phyloP scores from a whole-genome alignment of 495 filamentous ascomycete genomes.

The Podospora comata region DNA sequence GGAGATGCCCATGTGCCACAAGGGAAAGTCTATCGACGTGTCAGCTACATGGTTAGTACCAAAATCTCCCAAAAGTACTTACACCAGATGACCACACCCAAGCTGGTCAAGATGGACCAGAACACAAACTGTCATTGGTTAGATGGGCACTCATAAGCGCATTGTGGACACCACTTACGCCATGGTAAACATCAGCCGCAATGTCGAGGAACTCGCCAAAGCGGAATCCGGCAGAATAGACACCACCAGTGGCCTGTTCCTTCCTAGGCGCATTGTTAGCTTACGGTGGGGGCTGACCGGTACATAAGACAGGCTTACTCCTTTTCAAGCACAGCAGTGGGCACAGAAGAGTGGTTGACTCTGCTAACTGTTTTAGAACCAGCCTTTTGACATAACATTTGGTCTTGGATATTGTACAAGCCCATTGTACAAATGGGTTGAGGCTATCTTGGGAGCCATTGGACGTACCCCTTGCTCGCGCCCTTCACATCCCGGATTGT shows the following conservation, averaged over 20 bases:
- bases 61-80: constrained; percentile 37
- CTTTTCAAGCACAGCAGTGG: constrained; percentile 81
- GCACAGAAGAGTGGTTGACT: constrained; percentile 56
- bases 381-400: constrained; percentile 40
- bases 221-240: constrained; percentile 70
- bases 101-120: constrained; percentile 88
- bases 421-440: constrained; percentile 1
- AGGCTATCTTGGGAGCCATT: constrained; percentile 83
- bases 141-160: background rate
- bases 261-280: constrained; percentile 53
- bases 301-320: constrained; percentile 54
- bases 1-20: constrained; percentile 99
- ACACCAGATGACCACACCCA: constrained; percentile 93
- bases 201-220: constrained; percentile 75
- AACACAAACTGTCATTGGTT: constrained; percentile 70
- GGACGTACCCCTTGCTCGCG: constrained; percentile 97
- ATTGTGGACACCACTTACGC: constrained; percentile 52
- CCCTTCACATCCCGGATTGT: constrained; percentile 87
- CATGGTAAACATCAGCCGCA: constrained; percentile 86
- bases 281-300: background rate
- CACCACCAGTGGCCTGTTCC: constrained; percentile 65
- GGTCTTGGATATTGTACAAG: constrained; percentile 33
- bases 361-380: constrained; percentile 39
- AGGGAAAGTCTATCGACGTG: constrained; percentile 71
- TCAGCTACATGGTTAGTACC: background rate